phyloP scores from a whole-genome alignment of 108 stramenopile genomes.

The Asterionellopsis glacialis region DNA sequence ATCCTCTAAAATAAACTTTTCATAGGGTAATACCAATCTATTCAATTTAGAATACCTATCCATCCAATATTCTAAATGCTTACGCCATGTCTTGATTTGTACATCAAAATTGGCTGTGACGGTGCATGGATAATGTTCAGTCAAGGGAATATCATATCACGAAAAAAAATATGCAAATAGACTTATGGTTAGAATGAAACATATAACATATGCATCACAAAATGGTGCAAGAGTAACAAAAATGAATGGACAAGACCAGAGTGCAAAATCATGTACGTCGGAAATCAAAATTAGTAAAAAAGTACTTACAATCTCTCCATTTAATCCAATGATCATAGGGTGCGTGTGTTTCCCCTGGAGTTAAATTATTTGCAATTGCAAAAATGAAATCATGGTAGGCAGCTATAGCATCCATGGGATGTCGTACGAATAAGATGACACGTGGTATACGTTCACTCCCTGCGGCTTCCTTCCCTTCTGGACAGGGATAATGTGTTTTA shows the following conservation, averaged over 20 bases:
- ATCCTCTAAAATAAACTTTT: not conserved
- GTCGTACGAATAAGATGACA: slow-evolving; percentile 2
- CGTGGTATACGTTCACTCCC: not conserved
- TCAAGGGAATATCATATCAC: no score
- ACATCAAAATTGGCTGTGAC: not conserved
- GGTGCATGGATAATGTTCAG: no score
- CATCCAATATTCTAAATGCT: slow-evolving; percentile 12
- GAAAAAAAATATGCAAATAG: no score
- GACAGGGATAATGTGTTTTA: slow-evolving; percentile 5
- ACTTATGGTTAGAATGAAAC: no score
- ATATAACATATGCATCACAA: no score
- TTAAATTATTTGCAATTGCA: slow-evolving; percentile 2
- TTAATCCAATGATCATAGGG: slow-evolving; percentile 7
- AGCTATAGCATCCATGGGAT: slow-evolving; percentile 5
- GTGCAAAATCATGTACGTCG: no score
- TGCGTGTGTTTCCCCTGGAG: not conserved
- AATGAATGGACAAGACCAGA: no score
- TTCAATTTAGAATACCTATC: slow-evolving; percentile 5
- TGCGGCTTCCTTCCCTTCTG: not conserved
- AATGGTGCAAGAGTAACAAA: no score
- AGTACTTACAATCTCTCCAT: slow-evolving; percentile 5
- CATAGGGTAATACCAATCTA: slow-evolving; percentile 7
- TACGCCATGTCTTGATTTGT: slow-evolving; percentile 8
- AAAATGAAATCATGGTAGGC: slow-evolving; percentile 6
- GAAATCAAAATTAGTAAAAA: no score